Evolutionary conservation across 2,329 filamentous ascomycete species (phyloP).

Genomic region (Penicillium hordei): DNA sequence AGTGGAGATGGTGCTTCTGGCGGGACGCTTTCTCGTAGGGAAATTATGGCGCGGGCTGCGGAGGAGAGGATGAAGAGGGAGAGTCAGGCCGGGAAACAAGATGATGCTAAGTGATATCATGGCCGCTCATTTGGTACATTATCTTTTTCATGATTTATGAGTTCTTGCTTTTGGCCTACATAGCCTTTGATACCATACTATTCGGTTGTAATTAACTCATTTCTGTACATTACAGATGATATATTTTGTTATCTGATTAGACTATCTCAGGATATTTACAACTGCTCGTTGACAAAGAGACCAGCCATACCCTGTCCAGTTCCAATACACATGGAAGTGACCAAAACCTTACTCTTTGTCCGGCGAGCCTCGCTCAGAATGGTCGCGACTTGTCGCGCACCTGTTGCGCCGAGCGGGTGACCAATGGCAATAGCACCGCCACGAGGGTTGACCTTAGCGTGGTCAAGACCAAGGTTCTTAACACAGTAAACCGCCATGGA

Average conservation of each 20-base stretch:
- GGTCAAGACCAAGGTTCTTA: conserved; percentile 62
- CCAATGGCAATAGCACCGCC: conserved; percentile 91
- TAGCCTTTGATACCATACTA: conserved; percentile 1
- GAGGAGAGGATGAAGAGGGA: conserved; percentile 64
- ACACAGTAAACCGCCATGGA: conserved; percentile 96
- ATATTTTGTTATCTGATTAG: not conserved
- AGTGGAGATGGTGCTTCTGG: conserved; percentile 31
- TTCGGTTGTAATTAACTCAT: not conserved
- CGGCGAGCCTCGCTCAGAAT: conserved; percentile 80
- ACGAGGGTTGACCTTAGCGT: conserved; percentile 82
- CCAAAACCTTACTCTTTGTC: conserved; percentile 82
- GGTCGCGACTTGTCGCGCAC: conserved; percentile 86
- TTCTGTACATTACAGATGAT: not conserved
- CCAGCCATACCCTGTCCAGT: conserved; percentile 68
- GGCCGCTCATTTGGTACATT: not conserved
- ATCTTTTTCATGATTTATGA: conserved; percentile 10
- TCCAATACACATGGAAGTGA: conserved; percentile 87
- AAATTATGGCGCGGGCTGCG: conserved; percentile 71
- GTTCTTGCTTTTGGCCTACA: not conserved
- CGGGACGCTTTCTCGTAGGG: conserved; percentile 59
- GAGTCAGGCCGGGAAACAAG: conserved; percentile 41
- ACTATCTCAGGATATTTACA: conserved; percentile 26
- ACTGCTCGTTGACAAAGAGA: conserved; percentile 64
- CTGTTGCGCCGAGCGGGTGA: conserved; percentile 87
- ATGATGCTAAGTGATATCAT: conserved; percentile 14